Evolutionary conservation across 2,329 filamentous ascomycete genomes (phyloP).

Genomic region (Cryphonectria naterciae): DNA sequence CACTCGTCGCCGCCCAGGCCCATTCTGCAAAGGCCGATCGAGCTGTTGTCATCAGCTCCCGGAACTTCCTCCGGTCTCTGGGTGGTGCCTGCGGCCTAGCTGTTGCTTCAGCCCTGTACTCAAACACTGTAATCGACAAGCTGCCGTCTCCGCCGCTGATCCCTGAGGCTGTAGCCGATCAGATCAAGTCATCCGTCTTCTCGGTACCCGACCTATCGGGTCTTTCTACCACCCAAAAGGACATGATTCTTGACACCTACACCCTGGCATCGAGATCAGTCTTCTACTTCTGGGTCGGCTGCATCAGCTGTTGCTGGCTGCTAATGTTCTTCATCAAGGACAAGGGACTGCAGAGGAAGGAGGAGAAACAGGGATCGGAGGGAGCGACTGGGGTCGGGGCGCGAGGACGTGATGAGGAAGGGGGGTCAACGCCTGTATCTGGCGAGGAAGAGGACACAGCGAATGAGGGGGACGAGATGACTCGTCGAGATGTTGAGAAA

Average conservation of each 20-base stretch:
- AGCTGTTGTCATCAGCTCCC: constrained; percentile 64
- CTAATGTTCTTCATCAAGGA: constrained; percentile 28
- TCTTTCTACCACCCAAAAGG: constrained; percentile 36
- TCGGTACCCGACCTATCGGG: constrained; percentile 39
- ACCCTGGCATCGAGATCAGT: constrained; percentile 26
- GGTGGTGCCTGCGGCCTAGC: constrained; percentile 63
- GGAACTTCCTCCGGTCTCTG: constrained; percentile 65
- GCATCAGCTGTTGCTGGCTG: constrained; percentile 20
- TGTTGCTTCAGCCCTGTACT: constrained; percentile 54
- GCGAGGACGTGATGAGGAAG: constrained; percentile 9
- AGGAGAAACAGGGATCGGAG: constrained; percentile 13
- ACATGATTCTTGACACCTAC: constrained; percentile 25
- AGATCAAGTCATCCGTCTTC: constrained; percentile 43
- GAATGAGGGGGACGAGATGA: not conserved
- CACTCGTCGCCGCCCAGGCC: constrained; percentile 61
- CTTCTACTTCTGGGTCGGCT: constrained; percentile 28
- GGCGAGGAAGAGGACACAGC: constrained; percentile 9
- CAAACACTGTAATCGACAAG: constrained; percentile 32
- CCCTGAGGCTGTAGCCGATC: constrained; percentile 39
- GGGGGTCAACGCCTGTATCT: constrained; percentile 2
- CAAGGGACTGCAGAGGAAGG: constrained; percentile 25
- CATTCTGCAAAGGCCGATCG: constrained; percentile 60
- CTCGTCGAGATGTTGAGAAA: constrained; percentile 8
- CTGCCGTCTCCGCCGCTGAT: constrained; percentile 37
- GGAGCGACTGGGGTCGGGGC: not conserved